Conservation (phyloP, 129 eudicot genomes). For the Saposhnikovia divaricata region DNA sequence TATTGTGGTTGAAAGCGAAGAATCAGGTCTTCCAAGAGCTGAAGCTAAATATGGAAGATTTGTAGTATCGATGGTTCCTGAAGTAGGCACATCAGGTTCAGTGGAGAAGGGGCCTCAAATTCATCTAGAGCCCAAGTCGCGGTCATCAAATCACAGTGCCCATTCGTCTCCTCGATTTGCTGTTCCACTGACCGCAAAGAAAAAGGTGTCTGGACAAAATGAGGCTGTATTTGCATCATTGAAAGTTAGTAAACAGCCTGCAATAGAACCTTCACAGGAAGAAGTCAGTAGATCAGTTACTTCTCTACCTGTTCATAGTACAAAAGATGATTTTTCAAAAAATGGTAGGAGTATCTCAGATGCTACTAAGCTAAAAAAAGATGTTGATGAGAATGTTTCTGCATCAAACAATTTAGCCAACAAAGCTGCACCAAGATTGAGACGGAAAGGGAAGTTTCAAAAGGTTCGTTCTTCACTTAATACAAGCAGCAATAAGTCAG, state of each 20-base stretch:
- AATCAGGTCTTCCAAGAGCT: constrained; percentile 22
- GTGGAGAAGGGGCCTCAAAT: constrained; percentile 18
- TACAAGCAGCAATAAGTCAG: constrained; percentile 32
- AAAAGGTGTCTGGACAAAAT: constrained; percentile 11
- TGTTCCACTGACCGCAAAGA: constrained; percentile 24
- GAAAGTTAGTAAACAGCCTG: constrained; percentile 22
- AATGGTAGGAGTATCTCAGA: constrained; percentile 18
- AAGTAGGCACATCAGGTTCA: constrained; percentile 34
- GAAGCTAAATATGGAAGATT: constrained; percentile 29
- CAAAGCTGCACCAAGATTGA: constrained; percentile 33
- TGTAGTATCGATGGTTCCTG: constrained; percentile 28
- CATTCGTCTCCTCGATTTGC: constrained; percentile 38
- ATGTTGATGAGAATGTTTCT: constrained; percentile 15
- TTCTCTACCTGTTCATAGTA: constrained; percentile 4
- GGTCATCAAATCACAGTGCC: constrained; percentile 25
- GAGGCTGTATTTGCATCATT: constrained; percentile 24
- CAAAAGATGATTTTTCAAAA: constrained; percentile 18
- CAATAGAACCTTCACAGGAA: constrained; percentile 24
- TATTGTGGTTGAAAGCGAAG: constrained; percentile 36
- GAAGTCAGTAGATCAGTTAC: constrained; percentile 17
- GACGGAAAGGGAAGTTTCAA: constrained; percentile 44
- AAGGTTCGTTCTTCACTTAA: constrained; percentile 26
- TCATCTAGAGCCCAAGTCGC: constrained; percentile 17
- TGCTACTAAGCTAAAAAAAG: constrained; percentile 25
- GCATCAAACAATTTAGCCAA: constrained; percentile 27